Evolutionary conservation across 345 rosid genomes (phyloP).

Genomic region (Citrus medica): DNA sequence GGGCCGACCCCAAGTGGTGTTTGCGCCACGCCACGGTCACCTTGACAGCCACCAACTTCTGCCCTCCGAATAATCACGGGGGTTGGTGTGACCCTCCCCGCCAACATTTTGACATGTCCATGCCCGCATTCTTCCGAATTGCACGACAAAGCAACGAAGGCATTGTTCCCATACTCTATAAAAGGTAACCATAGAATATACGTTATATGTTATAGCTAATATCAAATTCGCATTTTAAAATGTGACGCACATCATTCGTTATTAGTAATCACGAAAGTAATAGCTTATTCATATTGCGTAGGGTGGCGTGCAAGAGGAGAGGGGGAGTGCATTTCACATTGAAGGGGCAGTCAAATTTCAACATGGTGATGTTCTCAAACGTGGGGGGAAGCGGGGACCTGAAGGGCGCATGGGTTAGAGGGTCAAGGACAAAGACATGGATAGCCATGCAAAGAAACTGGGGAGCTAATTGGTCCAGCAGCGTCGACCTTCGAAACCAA

Average conservation of each 20-base stretch:
- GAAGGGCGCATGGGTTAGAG: constrained; percentile 66
- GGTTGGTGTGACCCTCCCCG: constrained; percentile 86
- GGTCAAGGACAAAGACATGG: constrained; percentile 54
- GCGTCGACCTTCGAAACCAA: constrained; percentile 50
- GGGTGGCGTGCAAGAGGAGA: constrained; percentile 69
- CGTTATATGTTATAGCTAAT: too few relatives aligned
- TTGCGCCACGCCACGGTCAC: constrained; percentile 51
- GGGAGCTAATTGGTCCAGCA: constrained; percentile 84
- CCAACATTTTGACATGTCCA: constrained; percentile 81
- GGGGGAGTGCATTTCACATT: constrained; percentile 81
- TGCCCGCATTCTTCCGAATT: constrained; percentile 66
- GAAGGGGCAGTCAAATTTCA: constrained; percentile 73
- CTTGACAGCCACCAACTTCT: constrained; percentile 76
- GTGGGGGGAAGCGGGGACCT: constrained; percentile 70
- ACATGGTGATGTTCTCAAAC: constrained; percentile 70
- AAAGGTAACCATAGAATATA: constrained; percentile 33
- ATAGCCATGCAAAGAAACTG: constrained; percentile 56
- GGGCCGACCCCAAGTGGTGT: constrained; percentile 77
- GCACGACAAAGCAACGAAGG: constrained; percentile 74
- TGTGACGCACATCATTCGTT: too few relatives aligned
- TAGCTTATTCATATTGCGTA: neutral
- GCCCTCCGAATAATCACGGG: constrained; percentile 72
- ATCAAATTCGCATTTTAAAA: too few relatives aligned
- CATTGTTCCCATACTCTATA: constrained; percentile 63
- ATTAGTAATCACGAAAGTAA: too few relatives aligned